These are phyloP conservation scores for Arthrobotrys musiformis DNA, from an alignment of 2,329 filamentous ascomycete species.

Conservation along the genomic window DNA sequence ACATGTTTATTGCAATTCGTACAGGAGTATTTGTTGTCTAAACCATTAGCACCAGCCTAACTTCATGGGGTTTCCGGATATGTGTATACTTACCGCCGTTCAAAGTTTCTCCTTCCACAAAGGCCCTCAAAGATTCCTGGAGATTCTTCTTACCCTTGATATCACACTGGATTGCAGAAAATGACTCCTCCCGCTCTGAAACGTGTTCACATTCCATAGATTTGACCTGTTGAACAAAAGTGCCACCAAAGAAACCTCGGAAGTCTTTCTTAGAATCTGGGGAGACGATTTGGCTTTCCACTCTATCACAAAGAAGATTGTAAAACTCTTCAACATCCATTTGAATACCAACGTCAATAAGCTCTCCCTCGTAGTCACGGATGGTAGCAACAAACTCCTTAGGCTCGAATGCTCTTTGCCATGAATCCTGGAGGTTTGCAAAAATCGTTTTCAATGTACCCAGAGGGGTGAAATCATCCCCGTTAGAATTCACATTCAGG, in stretches of 20 bases:
- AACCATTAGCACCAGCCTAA: conserved; percentile 52
- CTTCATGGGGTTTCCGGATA: neutral
- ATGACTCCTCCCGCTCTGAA: conserved; percentile 87
- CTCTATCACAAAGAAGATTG: conserved; percentile 89
- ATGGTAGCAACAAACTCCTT: conserved; percentile 77
- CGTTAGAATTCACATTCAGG: conserved; percentile 67
- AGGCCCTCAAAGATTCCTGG: conserved; percentile 89
- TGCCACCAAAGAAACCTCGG: conserved; percentile 87
- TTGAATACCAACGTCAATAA: conserved; percentile 87
- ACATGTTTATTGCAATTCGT: conserved; percentile 88
- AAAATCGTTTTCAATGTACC: conserved; percentile 83
- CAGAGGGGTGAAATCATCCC: conserved; percentile 69
- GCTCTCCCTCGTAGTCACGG: conserved; percentile 81
- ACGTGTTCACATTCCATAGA: conserved; percentile 95
- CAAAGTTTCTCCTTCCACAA: conserved; percentile 95
- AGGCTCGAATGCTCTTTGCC: conserved; percentile 78
- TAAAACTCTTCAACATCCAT: conserved; percentile 99
- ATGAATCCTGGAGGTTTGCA: conserved; percentile 83
- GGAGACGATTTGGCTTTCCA: conserved; percentile 81
- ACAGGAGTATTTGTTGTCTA: conserved; percentile 98
- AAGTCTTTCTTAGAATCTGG: conserved; percentile 77
- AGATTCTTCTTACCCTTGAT: conserved; percentile 90
- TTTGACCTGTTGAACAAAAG: conserved; percentile 92
- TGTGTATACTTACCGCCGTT: conserved; percentile 73
- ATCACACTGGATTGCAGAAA: conserved; percentile 94